Evolutionary conservation across 192 early-diverging fungal species (phyloP), one percentile per base, ranked within the genome.

Genomic region (Coemansia pectinata): DNA sequence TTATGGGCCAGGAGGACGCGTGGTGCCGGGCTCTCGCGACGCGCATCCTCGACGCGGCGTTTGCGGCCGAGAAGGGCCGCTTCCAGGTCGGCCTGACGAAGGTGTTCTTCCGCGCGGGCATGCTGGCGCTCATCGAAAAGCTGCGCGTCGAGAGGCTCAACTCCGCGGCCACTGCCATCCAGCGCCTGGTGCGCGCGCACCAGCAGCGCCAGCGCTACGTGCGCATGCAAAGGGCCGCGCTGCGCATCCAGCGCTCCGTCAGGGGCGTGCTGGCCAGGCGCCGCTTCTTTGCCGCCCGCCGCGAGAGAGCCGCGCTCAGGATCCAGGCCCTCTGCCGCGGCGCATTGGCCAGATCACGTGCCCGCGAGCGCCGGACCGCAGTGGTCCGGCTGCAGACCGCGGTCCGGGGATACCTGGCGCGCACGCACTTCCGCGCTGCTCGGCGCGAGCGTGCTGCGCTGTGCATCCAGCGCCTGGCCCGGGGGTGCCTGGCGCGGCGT

Each of bases 91-190:
- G 98, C 67, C 77, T 90, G 38, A 93, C 94, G 12, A 99, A 99
- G 83, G 93, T 99, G 57, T 99, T 99, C 85, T 99, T 99, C 95
- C 91, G 98, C 31, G 93, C 98, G 53, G 98, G 98, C 63, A 92
- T 95, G 87, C 85, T 89, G 58, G 86, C 81, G 15, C 63, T 72
- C 34, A 76, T 84, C 47, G 96, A 99, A 72, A 97, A 96, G 79
- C 84, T 93, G 58, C 90, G 96, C 36, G 84, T 92, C 5, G 94
- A 96, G 69, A 86, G 93, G 25, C 84, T 94, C 67, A 91, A 91
- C 31, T 82, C 82, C 15, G 92, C 92, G 50, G 96, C 94, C 41
- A 89, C 93, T 5, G 50, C 94, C 61, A 91, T 98, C 71, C 95
- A 97, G 79, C 93, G 95, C 81, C 92, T 95, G 71, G 89, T 92